These are phyloP conservation scores for Clarkia xantiana DNA, from an alignment of 345 rosid genomes.

Conservation along the genomic window DNA sequence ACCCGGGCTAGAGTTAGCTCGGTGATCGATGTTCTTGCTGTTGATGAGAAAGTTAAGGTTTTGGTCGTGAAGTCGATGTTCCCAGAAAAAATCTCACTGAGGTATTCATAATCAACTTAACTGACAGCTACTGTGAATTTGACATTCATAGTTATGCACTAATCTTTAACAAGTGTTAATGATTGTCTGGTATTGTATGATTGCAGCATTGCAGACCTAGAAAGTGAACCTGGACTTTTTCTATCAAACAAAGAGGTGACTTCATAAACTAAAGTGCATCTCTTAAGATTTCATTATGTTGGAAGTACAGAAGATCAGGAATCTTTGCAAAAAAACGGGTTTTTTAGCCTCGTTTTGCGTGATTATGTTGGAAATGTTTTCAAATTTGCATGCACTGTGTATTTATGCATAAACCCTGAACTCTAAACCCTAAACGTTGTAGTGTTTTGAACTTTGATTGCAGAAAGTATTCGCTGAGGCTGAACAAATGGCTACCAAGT, in stretches of 20 bases:
- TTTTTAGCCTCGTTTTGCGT: no score
- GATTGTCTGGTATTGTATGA: slow-evolving; percentile 19
- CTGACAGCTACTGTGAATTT: no score
- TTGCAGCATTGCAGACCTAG: slow-evolving; percentile 72
- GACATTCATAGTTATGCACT: no score
- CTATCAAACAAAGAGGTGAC: slow-evolving; percentile 73
- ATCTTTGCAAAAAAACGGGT: no score
- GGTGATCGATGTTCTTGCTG: slow-evolving; percentile 48
- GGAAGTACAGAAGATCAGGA: no score
- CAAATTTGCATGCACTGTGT: not conserved
- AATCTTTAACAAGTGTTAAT: no score
- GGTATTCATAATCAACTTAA: slow-evolving; percentile 24
- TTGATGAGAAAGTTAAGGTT: slow-evolving; percentile 62
- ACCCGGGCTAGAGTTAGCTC: slow-evolving; percentile 35
- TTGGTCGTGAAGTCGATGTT: slow-evolving; percentile 61
- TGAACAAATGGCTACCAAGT: slow-evolving; percentile 74
- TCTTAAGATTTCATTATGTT: no score
- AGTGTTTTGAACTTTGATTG: not conserved
- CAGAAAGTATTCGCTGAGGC: slow-evolving; percentile 80
- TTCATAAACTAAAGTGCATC: no score
- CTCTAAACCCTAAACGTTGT: no score
- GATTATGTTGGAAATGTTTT: not conserved
- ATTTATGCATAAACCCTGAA: not conserved
- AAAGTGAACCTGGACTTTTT: slow-evolving; percentile 78
- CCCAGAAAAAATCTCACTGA: slow-evolving; percentile 74